Percentiles rank a stretch among this genome's conserved stretches.
Evolutionary conservation across 495 filamentous ascomycete species (phyloP).

Genomic region (Paragyromitra xinjiangensis): DNA sequence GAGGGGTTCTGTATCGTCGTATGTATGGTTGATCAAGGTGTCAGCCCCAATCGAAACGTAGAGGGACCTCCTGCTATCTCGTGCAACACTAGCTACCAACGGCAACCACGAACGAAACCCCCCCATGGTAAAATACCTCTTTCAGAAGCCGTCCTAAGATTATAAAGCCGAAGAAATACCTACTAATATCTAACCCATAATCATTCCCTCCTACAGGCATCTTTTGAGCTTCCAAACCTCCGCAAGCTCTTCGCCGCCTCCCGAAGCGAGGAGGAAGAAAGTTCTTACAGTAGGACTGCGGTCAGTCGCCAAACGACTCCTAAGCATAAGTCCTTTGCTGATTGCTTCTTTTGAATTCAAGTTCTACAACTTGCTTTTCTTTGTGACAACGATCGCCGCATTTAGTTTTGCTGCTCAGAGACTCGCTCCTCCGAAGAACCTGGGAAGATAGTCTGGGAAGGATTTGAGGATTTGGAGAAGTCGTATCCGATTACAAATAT

Average conservation of each 20-base stretch:
- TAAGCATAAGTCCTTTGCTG: conserved; percentile 20
- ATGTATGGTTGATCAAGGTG: conserved; percentile 31
- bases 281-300: conserved; percentile 89
- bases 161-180: not conserved
- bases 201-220: conserved; percentile 39
- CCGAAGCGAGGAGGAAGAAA: conserved; percentile 90
- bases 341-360: conserved; percentile 57
- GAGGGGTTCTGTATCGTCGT: conserved; percentile 42
- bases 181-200: not conserved
- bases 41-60: conserved; percentile 45
- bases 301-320: conserved; percentile 65
- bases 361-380: conserved; percentile 98
- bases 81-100: conserved; percentile 31
- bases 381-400: conserved; percentile 91
- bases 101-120: conserved; percentile 25
- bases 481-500: not conserved
- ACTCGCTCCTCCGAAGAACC: conserved; percentile 45
- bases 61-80: conserved; percentile 25
- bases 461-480: not conserved
- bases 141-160: not conserved
- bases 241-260: conserved; percentile 96
- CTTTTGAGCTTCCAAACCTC: conserved; percentile 79
- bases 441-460: conserved; percentile 23
- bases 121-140: conserved; percentile 35
- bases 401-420: conserved; percentile 88